phyloP scores from a whole-genome alignment of 2,329 filamentous ascomycete species.

The Cladophialophora psammophila region DNA sequence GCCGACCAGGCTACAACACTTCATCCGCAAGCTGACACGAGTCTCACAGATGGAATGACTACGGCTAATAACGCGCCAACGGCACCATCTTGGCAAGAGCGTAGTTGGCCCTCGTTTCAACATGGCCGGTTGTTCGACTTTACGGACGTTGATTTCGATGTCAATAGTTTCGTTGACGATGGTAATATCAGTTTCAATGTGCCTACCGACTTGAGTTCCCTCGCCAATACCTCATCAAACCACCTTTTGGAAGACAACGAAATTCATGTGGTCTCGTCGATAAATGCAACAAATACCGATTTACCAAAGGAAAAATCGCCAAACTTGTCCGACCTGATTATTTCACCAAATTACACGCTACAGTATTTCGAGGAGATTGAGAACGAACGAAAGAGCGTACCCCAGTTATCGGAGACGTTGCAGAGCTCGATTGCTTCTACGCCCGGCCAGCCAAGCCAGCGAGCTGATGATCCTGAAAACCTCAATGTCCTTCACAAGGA shows the following conservation, averaged over 20 bases:
- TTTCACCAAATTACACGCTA: not conserved
- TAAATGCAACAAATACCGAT: not conserved
- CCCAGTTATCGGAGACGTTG: not conserved
- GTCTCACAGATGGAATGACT: not conserved
- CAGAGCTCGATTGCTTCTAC: not conserved
- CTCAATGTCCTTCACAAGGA: not conserved
- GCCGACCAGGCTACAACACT: not conserved
- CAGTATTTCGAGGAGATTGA: not conserved
- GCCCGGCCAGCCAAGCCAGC: not conserved
- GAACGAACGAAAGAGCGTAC: not conserved
- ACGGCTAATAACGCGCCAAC: not conserved
- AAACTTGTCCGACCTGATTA: not conserved
- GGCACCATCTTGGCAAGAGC: not conserved
- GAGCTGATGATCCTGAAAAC: not conserved
- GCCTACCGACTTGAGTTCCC: conserved; percentile 13
- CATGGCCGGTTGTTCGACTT: conserved; percentile 23
- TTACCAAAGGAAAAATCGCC: not conserved
- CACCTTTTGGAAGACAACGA: not conserved
- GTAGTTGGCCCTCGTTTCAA: conserved; percentile 9
- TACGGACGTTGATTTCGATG: conserved; percentile 12
- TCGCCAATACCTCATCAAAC: conserved; percentile 1
- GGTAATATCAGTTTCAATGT: conserved; percentile 9
- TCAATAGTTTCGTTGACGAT: conserved; percentile 15
- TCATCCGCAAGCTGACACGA: not conserved
- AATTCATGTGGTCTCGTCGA: not conserved